Percentiles rank a stretch among this genome's conserved stretches.
phyloP scores from a whole-genome alignment of 345 rosid genomes.

The Theobroma cacao region DNA sequence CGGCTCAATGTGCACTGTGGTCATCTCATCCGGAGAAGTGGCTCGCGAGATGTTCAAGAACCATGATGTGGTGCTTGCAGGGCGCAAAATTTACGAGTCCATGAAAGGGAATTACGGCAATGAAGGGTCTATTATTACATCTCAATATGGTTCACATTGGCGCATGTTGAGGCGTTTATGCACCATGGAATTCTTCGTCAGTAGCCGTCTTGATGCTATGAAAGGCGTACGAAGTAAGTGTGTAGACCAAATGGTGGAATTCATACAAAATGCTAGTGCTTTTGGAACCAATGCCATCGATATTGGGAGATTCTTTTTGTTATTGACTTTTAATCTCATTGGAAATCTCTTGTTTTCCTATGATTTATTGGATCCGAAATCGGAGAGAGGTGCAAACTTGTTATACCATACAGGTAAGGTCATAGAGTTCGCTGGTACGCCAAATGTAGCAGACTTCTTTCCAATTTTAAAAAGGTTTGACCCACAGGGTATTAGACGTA shows the following conservation, averaged over 20 bases:
- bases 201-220: constrained; percentile 59
- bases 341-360: constrained; percentile 70
- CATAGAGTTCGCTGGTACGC: constrained; percentile 75
- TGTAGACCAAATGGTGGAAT: constrained; percentile 50
- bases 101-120: constrained; percentile 57
- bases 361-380: constrained; percentile 59
- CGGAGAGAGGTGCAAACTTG: constrained; percentile 55
- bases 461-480: constrained; percentile 61
- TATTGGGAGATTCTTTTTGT: constrained; percentile 58
- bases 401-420: constrained; percentile 64
- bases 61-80: constrained; percentile 66
- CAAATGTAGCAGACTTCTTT: constrained; percentile 73
- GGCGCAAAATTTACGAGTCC: constrained; percentile 76
- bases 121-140: constrained; percentile 65
- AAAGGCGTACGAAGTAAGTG: constrained; percentile 43
- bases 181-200: constrained; percentile 63
- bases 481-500: constrained; percentile 63
- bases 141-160: constrained; percentile 83
- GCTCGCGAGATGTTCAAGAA: constrained; percentile 76
- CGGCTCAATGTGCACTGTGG: constrained; percentile 72
- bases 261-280: constrained; percentile 40
- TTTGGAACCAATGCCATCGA: constrained; percentile 45
- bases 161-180: constrained; percentile 63
- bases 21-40: constrained; percentile 58
- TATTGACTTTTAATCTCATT: constrained; percentile 69